These are phyloP conservation scores for Hura crepitans DNA, from an alignment of 441 rosid genomes.

Conservation along the genomic window DNA sequence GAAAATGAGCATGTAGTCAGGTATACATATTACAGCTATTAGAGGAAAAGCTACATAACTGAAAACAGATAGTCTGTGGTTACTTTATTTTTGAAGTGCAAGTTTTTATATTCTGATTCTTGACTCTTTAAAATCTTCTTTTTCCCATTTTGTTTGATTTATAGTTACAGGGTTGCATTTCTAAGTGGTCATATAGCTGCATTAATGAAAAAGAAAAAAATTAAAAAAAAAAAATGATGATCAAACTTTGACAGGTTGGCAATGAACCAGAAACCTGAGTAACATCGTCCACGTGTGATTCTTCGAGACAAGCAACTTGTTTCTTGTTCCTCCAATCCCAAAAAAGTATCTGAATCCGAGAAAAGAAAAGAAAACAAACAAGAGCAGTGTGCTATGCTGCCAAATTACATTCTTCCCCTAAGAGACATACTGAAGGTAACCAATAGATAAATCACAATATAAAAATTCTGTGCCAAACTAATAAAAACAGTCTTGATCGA, in stretches of 20 bases:
- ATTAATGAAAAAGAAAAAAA: background rate
- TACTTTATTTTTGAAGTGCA: background rate
- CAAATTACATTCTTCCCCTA: background rate
- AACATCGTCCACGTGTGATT: constrained; percentile 80
- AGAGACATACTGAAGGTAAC: background rate
- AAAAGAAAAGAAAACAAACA: background rate
- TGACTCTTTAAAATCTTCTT: background rate
- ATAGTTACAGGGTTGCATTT: background rate
- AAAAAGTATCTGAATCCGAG: constrained; percentile 50
- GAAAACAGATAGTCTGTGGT: background rate
- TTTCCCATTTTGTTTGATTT: background rate
- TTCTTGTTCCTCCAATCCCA: constrained; percentile 96
- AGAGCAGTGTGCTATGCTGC: background rate
- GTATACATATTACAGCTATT: background rate
- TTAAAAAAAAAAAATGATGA: background rate
- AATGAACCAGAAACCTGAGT: constrained; percentile 54
- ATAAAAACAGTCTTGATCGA: background rate
- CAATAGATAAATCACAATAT: too few relatives aligned
- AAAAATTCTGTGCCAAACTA: too few relatives aligned
- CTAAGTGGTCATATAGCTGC: background rate
- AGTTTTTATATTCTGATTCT: background rate
- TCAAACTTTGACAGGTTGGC: constrained; percentile 6
- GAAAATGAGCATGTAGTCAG: background rate
- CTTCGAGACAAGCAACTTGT: constrained; percentile 91
- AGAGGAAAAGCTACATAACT: background rate